These are phyloP conservation scores for Zygoascus hellenicus DNA, from an alignment of 1,139 yeast genomes.

Conservation along the genomic window DNA sequence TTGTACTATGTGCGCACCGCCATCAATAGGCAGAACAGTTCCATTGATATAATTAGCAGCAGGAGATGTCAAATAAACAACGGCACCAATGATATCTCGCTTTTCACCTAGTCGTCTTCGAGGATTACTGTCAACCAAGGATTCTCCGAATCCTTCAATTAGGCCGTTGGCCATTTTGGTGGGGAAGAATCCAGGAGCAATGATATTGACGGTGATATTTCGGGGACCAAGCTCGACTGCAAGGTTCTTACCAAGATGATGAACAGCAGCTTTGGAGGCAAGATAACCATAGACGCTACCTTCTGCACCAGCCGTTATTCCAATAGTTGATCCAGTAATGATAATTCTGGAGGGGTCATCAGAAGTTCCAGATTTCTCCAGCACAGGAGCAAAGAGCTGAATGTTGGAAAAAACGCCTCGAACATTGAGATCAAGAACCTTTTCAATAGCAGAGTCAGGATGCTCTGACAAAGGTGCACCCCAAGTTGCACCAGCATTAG, in stretches of 20 bases:
- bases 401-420: conserved; percentile 67
- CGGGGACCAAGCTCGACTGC: conserved; percentile 62
- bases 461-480: conserved; percentile 61
- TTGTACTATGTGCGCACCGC: conserved; percentile 44
- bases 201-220: conserved; percentile 58
- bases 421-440: conserved; percentile 60
- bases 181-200: conserved; percentile 80
- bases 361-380: conserved; percentile 48
- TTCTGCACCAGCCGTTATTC: conserved; percentile 34
- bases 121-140: conserved; percentile 48
- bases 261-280: conserved; percentile 74
- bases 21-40: conserved; percentile 67
- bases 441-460: conserved; percentile 56
- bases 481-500: conserved; percentile 83
- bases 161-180: conserved; percentile 71
- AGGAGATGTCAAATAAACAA: conserved; percentile 53
- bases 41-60: conserved; percentile 66
- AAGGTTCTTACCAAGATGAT: conserved; percentile 60
- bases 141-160: conserved; percentile 46
- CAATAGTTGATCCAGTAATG: conserved; percentile 57
- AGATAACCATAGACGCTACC: conserved; percentile 67
- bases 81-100: conserved; percentile 56
- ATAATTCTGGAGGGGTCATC: conserved; percentile 63
- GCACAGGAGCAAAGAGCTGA: conserved; percentile 54
- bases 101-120: conserved; percentile 58